These are phyloP conservation scores for Gossypium australe DNA, from an alignment of 345 rosid genomes.

Conservation along the genomic window DNA sequence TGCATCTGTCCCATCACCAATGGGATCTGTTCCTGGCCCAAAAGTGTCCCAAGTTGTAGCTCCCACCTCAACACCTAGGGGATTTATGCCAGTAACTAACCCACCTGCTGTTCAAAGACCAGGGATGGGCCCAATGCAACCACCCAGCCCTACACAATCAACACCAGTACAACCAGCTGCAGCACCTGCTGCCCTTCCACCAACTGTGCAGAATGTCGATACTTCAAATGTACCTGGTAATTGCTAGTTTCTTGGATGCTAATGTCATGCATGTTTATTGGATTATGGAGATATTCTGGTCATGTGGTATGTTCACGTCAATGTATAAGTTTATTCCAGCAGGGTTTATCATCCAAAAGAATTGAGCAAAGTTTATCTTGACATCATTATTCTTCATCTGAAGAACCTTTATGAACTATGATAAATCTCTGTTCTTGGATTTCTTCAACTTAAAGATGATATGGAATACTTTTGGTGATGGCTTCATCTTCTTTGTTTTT, in stretches of 20 bases:
- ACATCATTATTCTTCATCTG: not conserved
- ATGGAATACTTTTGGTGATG: not conserved
- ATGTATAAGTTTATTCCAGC: not conserved
- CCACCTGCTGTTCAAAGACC: constrained; percentile 66
- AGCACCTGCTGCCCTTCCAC: constrained; percentile 67
- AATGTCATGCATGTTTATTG: constrained; percentile 7
- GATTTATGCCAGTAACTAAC: constrained; percentile 61
- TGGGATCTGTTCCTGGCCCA: constrained; percentile 44
- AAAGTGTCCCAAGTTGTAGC: constrained; percentile 55
- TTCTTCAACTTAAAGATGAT: not conserved
- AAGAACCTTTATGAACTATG: not conserved
- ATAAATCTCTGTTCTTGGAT: not conserved
- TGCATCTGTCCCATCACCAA: constrained; percentile 46
- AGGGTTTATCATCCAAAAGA: not conserved
- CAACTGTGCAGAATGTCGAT: constrained; percentile 89
- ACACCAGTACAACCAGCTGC: constrained; percentile 50
- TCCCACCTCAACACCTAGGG: constrained; percentile 34
- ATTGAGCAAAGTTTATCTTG: not conserved
- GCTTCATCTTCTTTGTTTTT: constrained; percentile 2
- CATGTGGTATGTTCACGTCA: not conserved
- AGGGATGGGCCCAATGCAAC: constrained; percentile 51
- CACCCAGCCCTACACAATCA: constrained; percentile 52
- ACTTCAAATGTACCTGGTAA: constrained; percentile 86
- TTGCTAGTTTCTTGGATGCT: constrained; percentile 10
- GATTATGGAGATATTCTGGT: not conserved